These are phyloP conservation scores for Baorangia bicolor DNA, from an alignment of 768 basidiomycete genomes.

Conservation along the genomic window DNA sequence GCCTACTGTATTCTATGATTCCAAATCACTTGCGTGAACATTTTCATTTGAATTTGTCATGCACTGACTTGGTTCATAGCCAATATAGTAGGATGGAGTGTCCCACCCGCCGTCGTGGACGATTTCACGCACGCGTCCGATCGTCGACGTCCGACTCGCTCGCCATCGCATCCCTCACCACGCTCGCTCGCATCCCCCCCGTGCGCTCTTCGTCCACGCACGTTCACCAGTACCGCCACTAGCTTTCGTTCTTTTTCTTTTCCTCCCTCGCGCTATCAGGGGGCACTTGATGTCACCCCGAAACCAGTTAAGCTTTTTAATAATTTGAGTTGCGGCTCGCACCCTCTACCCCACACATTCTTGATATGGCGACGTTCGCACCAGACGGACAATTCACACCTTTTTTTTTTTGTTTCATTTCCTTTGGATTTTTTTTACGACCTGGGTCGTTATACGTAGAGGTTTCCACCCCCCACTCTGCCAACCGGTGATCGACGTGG, in stretches of 20 bases:
- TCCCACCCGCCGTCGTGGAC: slow-evolving; percentile 26
- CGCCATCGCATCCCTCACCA: not conserved
- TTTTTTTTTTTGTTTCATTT: not conserved
- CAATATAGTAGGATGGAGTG: slow-evolving; percentile 51
- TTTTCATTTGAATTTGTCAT: slow-evolving; percentile 35
- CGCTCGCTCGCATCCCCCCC: not conserved
- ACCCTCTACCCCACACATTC: slow-evolving; percentile 20
- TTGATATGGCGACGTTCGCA: slow-evolving; percentile 1
- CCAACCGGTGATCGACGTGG: not conserved
- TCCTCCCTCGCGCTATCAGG: not conserved
- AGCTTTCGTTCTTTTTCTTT: not conserved
- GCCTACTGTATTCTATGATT: slow-evolving; percentile 37
- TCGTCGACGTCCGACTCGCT: not conserved
- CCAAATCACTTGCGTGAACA: slow-evolving; percentile 34
- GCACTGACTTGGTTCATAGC: slow-evolving; percentile 55
- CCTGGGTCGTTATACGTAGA: not conserved
- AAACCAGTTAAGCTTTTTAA: slow-evolving; percentile 26
- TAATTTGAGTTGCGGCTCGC: slow-evolving; percentile 21
- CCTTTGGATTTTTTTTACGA: not conserved
- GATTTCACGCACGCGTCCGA: slow-evolving; percentile 7
- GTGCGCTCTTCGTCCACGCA: too few species aligned
- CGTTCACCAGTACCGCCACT: not conserved
- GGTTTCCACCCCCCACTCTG: not conserved
- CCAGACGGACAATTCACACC: not conserved
- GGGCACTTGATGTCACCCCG: not conserved